Conservation (phyloP, 805 yeast species). For the Myxozyma vanderwaltii region DNA sequence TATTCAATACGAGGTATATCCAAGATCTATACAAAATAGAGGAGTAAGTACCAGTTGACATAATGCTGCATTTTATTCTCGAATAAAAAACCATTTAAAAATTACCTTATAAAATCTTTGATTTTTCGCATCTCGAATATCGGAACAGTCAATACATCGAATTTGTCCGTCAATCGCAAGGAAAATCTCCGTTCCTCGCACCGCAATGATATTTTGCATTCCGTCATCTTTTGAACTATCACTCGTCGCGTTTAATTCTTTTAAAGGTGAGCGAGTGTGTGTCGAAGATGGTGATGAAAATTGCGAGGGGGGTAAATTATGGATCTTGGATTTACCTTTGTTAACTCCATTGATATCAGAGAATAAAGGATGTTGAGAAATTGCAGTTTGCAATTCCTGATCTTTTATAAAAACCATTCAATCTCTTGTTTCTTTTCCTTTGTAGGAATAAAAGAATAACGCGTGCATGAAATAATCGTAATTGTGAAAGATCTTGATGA, state of each 20-base stretch:
- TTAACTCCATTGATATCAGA: background rate
- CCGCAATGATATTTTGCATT: constrained; percentile 14
- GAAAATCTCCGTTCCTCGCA: constrained; percentile 28
- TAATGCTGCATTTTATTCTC: too few relatives aligned
- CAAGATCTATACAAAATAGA: constrained; percentile 9
- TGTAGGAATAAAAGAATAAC: background rate
- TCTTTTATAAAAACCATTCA: constrained; percentile 15
- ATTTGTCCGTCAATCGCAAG: constrained; percentile 19
- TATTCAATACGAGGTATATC: constrained; percentile 22
- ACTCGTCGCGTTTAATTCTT: background rate
- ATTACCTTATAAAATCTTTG: constrained; percentile 21
- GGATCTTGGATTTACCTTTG: background rate
- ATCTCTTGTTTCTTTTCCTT: background rate
- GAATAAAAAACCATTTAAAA: background rate
- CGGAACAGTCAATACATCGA: constrained; percentile 21
- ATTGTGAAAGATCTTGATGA: too few relatives aligned
- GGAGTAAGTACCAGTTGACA: background rate
- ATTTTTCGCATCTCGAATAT: constrained; percentile 8
- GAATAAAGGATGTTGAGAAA: constrained; percentile 27
- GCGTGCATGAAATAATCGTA: background rate
- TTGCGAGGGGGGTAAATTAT: background rate
- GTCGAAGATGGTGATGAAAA: background rate
- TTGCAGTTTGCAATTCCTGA: constrained; percentile 11
- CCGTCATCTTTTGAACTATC: background rate
- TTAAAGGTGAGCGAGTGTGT: background rate